Base-by-base conservation (phyloP, 1,139 yeast species). In the Candida sp. region DNA sequence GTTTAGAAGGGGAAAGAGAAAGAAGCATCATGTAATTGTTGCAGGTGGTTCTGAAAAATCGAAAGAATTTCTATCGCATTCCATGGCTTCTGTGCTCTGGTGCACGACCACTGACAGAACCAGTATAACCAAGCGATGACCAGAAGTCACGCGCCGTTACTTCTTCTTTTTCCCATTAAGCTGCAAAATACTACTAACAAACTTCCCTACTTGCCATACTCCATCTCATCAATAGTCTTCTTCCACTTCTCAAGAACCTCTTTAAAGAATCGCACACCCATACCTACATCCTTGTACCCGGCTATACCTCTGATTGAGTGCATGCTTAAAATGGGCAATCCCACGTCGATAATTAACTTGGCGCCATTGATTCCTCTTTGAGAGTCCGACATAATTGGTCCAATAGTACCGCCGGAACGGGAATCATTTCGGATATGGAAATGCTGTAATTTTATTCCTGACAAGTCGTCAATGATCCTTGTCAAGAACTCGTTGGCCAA, bases 331-430 rank as follows among this genome's bases (percentile, higher is more conserved):
- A 88, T 92, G 0, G 96, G 86, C 54, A 89, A 84, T 39, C 96
- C 96, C 51, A 87, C 73, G 63, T 89, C 96, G 46, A 88, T 78
- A 28, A 91, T 85, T n/a, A 57, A 35, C 61, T 91, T 77, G 9
- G 92, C 88, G 32, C 96, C 96, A 1, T 93, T 86, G 17, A 58
- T 42, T 12, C 60, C 60, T 42, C 59, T 41, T 37, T 33, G 46
- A 41, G 69, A 75, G 6, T 84, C 70, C 1, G 91, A 75, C 49
- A 89, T 70, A 43, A 80, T 75, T 6, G 94, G 94, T 0, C 96
- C 96, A 62, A 89, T 87, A 22, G 96, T 89, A 30, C 93, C 90
- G 11, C 96, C 96, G 2, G 90, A 83, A 54, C 90, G 75, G 7
- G 86, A 77, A 62, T 84, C 90, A 67, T 88, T 88, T 63, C 91